Evolutionary conservation across 108 stramenopile species (phyloP), one percentile per base, ranked within the genome.

Genomic region (Skeletonema menzelii): DNA sequence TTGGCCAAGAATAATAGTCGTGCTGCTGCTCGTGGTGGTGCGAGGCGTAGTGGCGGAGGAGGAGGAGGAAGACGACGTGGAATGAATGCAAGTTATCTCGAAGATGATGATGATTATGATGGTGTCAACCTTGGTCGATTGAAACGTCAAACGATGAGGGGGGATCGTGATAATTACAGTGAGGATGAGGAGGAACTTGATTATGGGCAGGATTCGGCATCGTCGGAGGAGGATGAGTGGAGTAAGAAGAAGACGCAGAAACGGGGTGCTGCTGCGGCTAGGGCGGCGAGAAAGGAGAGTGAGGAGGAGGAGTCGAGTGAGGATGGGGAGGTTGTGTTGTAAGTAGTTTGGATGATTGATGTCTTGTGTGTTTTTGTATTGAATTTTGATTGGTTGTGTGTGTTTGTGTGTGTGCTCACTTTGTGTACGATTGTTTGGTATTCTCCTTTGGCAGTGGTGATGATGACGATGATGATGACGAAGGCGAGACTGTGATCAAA

Each of bases 41-140:
- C 68, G 12, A 32, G 75, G 0, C 56, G 75, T 40, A 46, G 49
- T 59, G 32, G 63, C 11, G 69, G 70, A 32, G 65, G 72, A 0
- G 60, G 64, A 34, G 72, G 82, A 7, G 69, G 80, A 27, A 32
- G 73, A 12, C 47, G 71, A 42, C 85, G 85, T n/a, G 85, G 85
- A 47, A 86, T 89, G 88, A 91, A 86, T 61, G 78, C 85, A 6
- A 27, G 78, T 10, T 95, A 89, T 67, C 40, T 92, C 66, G 93
- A 95, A 59, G 90, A 87, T 35, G 88, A 91, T 61, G 91, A 80
- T 60, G 83, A 83, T 40, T 95, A 93, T 58, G 91, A 93, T 60
- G 85, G 84, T 12, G 85, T 86, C 61, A 87, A 90, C 59, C 78
- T 95, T 60, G 42, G 76, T 12, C 74, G 63, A 8, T 44, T 89